These are phyloP conservation scores for Salisapilia sapeloensis DNA, from an alignment of 352 stramenopile genomes.

Conservation along the genomic window DNA sequence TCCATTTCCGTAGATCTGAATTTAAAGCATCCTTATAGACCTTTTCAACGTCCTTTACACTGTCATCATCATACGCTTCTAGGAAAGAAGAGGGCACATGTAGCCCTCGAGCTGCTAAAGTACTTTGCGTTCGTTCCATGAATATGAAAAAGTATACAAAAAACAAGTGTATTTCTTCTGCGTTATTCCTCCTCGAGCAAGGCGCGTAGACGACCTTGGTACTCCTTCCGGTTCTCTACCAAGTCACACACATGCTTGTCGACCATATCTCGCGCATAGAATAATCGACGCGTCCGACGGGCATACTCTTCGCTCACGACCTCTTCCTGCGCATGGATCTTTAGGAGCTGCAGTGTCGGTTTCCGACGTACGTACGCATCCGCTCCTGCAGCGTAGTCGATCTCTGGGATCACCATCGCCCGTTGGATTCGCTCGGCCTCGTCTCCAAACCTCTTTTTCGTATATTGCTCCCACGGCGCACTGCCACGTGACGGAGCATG, in stretches of 20 bases:
- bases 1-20: conserved; percentile 1
- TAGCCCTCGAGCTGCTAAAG: too few relatives aligned
- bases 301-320: conserved; percentile 17
- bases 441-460: conserved; percentile 15
- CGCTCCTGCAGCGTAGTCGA: conserved; percentile 17
- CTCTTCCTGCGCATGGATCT: conserved; percentile 26
- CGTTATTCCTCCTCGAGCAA: conserved; percentile 2
- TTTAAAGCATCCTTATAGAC: conserved; percentile 1
- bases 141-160: too few relatives aligned
- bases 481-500: too few relatives aligned
- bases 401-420: conserved; percentile 16
- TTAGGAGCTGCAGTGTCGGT: conserved; percentile 9
- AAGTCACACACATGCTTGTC: conserved; percentile 29
- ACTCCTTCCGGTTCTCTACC: conserved; percentile 18
- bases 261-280: conserved; percentile 31
- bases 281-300: conserved; percentile 13
- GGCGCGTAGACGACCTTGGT: conserved; percentile 9
- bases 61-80: too few relatives aligned
- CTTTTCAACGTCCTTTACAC: conserved; percentile 1
- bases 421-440: conserved; percentile 8
- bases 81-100: too few relatives aligned
- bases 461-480: conserved; percentile 22
- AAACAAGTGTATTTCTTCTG: too few relatives aligned
- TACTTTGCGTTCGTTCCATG: too few relatives aligned
- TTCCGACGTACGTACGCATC: conserved; percentile 41